Percentiles rank a stretch among this genome's conserved stretches.
These are phyloP conservation scores for Coemansia sp. DNA, from an alignment of 192 early-diverging fungal genomes.

Conservation along the genomic window DNA sequence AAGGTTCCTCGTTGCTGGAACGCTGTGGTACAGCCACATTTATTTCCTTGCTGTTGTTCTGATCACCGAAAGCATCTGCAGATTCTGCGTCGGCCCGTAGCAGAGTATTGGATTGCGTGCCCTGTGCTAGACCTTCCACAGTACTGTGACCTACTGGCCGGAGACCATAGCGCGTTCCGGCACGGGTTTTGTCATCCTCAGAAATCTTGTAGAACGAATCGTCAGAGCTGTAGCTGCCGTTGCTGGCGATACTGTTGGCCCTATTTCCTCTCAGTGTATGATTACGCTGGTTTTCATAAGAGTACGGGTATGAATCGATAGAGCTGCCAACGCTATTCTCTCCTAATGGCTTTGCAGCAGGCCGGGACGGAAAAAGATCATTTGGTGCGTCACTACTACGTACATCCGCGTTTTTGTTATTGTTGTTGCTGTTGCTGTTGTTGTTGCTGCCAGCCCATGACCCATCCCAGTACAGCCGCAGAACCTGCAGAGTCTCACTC, in stretches of 20 bases:
- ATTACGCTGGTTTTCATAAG: neutral
- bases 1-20: constrained; percentile 1
- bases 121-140: neutral
- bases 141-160: constrained; percentile 7
- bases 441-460: constrained; percentile 2
- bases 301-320: too few relatives aligned
- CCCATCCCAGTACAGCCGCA: constrained; percentile 46
- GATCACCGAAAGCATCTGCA: neutral
- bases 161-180: constrained; percentile 27
- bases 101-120: neutral
- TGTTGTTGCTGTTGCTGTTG: neutral
- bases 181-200: constrained; percentile 13
- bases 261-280: neutral
- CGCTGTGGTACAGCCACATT: neutral
- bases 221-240: constrained; percentile 15
- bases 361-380: constrained; percentile 6
- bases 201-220: constrained; percentile 34
- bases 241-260: neutral
- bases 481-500: constrained; percentile 36
- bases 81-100: neutral
- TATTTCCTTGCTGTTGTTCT: neutral
- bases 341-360: neutral
- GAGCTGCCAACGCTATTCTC: neutral
- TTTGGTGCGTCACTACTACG: constrained; percentile 13
- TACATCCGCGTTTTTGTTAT: neutral